These are phyloP conservation scores for Pyrrhoderma lamaoense DNA, from an alignment of 1,284 basidiomycete genomes.

Conservation along the genomic window DNA sequence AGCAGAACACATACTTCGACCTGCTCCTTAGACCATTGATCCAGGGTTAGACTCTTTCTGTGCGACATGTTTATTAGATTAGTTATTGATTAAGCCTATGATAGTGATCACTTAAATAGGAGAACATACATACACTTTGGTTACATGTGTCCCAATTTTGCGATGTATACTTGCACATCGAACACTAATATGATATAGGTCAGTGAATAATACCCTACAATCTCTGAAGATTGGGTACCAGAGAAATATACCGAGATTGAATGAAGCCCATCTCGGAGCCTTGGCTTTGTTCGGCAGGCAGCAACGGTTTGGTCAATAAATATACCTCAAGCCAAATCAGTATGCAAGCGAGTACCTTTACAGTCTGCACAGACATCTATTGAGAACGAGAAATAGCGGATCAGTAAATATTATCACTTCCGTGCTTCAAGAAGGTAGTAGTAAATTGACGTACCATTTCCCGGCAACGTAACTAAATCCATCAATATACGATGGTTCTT, in stretches of 20 bases:
- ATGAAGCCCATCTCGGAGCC: constrained; percentile 73
- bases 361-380: constrained; percentile 81
- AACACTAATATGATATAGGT: constrained; percentile 40
- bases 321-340: constrained; percentile 18
- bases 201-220: background rate
- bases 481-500: constrained; percentile 60
- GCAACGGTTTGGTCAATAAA: background rate
- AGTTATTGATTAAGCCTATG: constrained; percentile 9
- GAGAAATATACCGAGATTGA: constrained; percentile 76
- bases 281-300: constrained; percentile 25
- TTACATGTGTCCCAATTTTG: constrained; percentile 81
- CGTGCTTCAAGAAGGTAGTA: background rate
- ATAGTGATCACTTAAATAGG: constrained; percentile 13
- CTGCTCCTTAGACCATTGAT: constrained; percentile 81
- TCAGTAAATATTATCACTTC: constrained; percentile 4
- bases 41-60: constrained; percentile 79
- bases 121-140: constrained; percentile 64
- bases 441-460: constrained; percentile 51
- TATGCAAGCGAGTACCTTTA: constrained; percentile 34
- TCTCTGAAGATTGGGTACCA: constrained; percentile 40
- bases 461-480: constrained; percentile 60
- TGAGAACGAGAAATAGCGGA: constrained; percentile 11
- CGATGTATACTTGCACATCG: constrained; percentile 82
- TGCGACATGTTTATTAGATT: constrained; percentile 18
- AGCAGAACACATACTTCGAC: constrained; percentile 52